Percentiles rank a stretch among this genome's conserved stretches.
These are phyloP conservation scores for Glaciozyma antarctica DNA, from an alignment of 768 basidiomycete species.

Conservation along the genomic window DNA sequence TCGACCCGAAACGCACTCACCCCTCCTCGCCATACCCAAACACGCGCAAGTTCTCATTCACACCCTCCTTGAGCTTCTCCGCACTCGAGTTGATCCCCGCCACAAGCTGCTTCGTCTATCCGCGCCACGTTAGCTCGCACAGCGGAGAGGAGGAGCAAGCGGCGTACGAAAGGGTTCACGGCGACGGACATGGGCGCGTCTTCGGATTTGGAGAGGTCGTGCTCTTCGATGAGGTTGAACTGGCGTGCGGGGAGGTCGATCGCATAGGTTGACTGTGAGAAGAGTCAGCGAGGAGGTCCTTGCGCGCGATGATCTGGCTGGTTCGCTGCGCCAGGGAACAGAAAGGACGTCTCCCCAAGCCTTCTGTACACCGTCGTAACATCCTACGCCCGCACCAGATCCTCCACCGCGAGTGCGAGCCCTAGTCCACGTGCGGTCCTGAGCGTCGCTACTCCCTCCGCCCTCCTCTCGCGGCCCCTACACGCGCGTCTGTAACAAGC, in stretches of 20 bases:
- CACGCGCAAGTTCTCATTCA: conserved; percentile 77
- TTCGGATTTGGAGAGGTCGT: conserved; percentile 66
- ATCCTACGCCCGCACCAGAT: too few species aligned
- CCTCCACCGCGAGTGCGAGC: too few species aligned
- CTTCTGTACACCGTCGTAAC: too few species aligned
- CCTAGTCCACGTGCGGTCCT: too few species aligned
- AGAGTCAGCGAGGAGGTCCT: too few species aligned
- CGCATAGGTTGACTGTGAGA: conserved; percentile 43
- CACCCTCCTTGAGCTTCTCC: conserved; percentile 53
- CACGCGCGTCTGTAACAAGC: not conserved
- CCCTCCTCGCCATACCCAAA: conserved; percentile 54
- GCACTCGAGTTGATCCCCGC: conserved; percentile 80
- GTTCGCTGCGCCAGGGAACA: too few species aligned
- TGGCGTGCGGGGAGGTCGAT: conserved; percentile 47
- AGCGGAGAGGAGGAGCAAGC: too few species aligned
- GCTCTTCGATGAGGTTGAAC: conserved; percentile 55
- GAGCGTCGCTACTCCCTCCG: too few species aligned
- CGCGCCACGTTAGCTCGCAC: not conserved
- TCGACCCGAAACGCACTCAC: not conserved
- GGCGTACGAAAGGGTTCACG: conserved; percentile 48
- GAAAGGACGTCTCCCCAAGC: too few species aligned
- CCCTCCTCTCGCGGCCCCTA: too few species aligned
- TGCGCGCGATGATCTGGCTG: too few species aligned
- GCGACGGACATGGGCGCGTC: conserved; percentile 98
- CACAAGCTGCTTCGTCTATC: conserved; percentile 47